Evolutionary conservation across 2,329 filamentous ascomycete species (phyloP).

Genomic region (Beauveria bassiana): DNA sequence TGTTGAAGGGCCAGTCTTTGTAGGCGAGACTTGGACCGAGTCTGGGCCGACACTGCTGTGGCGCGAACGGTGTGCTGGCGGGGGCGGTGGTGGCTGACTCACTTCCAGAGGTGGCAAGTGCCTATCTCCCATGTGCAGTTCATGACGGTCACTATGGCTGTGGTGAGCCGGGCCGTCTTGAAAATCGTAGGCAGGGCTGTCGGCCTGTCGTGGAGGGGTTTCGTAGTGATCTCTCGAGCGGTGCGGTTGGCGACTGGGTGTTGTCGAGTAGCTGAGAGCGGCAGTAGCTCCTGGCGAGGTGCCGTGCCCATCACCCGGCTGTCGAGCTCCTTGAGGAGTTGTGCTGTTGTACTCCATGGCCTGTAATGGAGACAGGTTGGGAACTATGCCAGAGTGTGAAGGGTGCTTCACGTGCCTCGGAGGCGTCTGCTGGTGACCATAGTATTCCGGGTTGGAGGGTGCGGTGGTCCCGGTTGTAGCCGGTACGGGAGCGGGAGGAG

Average conservation of each 20-base stretch:
- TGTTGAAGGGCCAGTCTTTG: slow-evolving; percentile 38
- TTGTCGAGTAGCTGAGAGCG: slow-evolving; percentile 13
- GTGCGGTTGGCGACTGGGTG: slow-evolving; percentile 23
- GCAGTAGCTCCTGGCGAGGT: slow-evolving; percentile 23
- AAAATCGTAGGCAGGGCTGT: slow-evolving; percentile 24
- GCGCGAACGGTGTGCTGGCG: slow-evolving; percentile 40
- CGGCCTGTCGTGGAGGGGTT: slow-evolving; percentile 22
- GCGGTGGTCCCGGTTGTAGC: slow-evolving; percentile 17
- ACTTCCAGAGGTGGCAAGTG: slow-evolving; percentile 31
- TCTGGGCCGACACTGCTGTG: slow-evolving; percentile 39
- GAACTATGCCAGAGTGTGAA: slow-evolving; percentile 32
- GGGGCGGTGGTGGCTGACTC: slow-evolving; percentile 47
- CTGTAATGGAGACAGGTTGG: slow-evolving; percentile 47
- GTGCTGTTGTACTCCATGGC: slow-evolving; percentile 41
- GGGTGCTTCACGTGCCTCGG: slow-evolving; percentile 36
- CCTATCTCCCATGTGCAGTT: slow-evolving; percentile 25
- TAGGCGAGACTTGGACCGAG: slow-evolving; percentile 27
- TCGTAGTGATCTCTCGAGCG: slow-evolving; percentile 30
- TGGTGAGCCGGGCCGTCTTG: slow-evolving; percentile 27
- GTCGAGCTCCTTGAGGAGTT: slow-evolving; percentile 27
- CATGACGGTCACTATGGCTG: slow-evolving; percentile 31
- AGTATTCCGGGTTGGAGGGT: slow-evolving; percentile 28
- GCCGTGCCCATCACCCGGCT: slow-evolving; percentile 30
- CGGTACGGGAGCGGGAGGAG: slow-evolving; percentile 22
- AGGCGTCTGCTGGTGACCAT: slow-evolving; percentile 34